Evolutionary conservation across 2,329 filamentous ascomycete species (phyloP).

Genomic region (Polytolypa hystricis): DNA sequence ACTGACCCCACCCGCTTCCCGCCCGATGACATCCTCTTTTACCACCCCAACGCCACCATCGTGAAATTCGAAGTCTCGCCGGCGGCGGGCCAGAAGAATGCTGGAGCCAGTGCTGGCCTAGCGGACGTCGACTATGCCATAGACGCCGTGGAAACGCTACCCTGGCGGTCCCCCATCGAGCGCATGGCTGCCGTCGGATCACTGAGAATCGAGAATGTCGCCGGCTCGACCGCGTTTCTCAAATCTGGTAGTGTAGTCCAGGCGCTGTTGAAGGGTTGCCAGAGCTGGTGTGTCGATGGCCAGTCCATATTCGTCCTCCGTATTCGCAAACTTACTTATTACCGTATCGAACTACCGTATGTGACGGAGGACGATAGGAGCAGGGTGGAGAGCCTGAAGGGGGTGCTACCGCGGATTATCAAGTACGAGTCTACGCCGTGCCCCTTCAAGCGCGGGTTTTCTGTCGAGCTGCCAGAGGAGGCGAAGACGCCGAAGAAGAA

Average conservation of each 20-base stretch:
- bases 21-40: constrained; percentile 48
- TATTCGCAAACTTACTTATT: constrained; percentile 72
- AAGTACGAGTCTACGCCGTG: constrained; percentile 82
- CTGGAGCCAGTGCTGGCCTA: constrained; percentile 26
- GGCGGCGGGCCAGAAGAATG: constrained; percentile 21
- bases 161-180: constrained; percentile 67
- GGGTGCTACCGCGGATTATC: constrained; percentile 59
- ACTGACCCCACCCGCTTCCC: constrained; percentile 13
- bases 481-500: constrained; percentile 55
- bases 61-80: constrained; percentile 46
- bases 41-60: constrained; percentile 62
- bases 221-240: constrained; percentile 75
- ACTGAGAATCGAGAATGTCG: constrained; percentile 74
- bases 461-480: constrained; percentile 59
- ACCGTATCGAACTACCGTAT: constrained; percentile 75
- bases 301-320: constrained; percentile 77
- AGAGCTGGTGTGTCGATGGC: constrained; percentile 88
- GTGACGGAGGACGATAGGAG: constrained; percentile 51
- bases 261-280: constrained; percentile 77
- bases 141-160: constrained; percentile 50
- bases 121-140: constrained; percentile 38
- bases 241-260: constrained; percentile 75
- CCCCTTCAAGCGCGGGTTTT: constrained; percentile 70
- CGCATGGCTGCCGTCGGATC: constrained; percentile 72
- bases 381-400: constrained; percentile 56